A percentile compares a stretch with the other conserved stretches of the same genome.
Evolutionary conservation across 2,329 filamentous ascomycete genomes (phyloP).

Genomic region (Xylariales sp.): DNA sequence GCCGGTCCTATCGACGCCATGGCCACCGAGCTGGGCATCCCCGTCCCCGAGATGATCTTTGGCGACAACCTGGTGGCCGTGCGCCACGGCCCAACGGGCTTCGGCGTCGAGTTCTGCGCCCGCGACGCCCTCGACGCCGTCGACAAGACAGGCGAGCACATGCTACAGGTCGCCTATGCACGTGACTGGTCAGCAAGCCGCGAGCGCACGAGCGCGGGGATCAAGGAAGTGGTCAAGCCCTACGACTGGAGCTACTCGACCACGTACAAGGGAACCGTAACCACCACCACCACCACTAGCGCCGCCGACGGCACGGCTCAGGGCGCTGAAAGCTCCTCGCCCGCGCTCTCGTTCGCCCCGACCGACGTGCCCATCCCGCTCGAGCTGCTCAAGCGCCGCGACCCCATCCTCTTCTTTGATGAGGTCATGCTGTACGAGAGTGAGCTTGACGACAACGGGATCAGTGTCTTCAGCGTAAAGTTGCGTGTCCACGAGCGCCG

Average conservation of each 20-base stretch:
- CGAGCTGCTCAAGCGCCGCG: conserved; percentile 78
- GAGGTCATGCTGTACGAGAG: conserved; percentile 96
- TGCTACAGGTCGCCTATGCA: conserved; percentile 93
- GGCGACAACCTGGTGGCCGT: conserved; percentile 85
- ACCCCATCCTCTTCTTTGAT: conserved; percentile 95
- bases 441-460: conserved; percentile 96
- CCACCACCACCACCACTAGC: conserved; percentile 9
- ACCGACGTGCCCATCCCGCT: conserved; percentile 63
- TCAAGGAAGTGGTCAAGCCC: conserved; percentile 90
- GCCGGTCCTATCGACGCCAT: conserved; percentile 85
- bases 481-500: conserved; percentile 87
- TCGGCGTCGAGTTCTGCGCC: conserved; percentile 77
- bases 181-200: conserved; percentile 69
- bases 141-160: conserved; percentile 86
- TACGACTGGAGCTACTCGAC: conserved; percentile 99
- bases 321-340: neutral
- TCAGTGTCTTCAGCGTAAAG: conserved; percentile 86
- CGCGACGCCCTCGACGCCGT: conserved; percentile 85
- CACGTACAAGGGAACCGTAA: conserved; percentile 71
- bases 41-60: conserved; percentile 98
- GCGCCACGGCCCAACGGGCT: conserved; percentile 68
- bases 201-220: conserved; percentile 77
- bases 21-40: conserved; percentile 73
- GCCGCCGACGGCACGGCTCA: neutral
- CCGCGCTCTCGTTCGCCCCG: conserved; percentile 13